phyloP scores from a whole-genome alignment of 2,329 filamentous ascomycete genomes.

The Sporothrix brunneoviolacea region DNA sequence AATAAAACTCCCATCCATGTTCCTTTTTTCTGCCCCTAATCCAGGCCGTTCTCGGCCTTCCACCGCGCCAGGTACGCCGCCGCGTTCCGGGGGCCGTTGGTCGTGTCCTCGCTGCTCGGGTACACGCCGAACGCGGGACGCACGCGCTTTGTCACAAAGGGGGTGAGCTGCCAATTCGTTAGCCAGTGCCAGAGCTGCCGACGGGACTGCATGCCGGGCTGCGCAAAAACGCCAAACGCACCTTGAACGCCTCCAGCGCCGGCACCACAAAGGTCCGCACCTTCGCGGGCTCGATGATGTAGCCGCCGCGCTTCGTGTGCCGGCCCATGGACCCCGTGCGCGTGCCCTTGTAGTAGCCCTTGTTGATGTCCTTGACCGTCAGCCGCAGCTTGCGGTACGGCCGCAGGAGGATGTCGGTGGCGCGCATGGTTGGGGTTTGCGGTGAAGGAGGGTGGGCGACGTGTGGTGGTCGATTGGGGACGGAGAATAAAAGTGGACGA shows the following conservation, averaged over 20 bases:
- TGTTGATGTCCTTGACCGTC: conserved; percentile 87
- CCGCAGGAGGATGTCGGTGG: conserved; percentile 60
- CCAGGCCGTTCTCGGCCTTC: conserved; percentile 61
- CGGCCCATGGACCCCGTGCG: conserved; percentile 79
- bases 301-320: conserved; percentile 78
- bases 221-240: conserved; percentile 27
- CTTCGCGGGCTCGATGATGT: conserved; percentile 76
- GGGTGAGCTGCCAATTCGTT: conserved; percentile 78
- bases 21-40: conserved; percentile 28
- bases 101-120: conserved; percentile 43
- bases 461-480: not conserved
- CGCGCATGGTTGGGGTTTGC: conserved; percentile 47
- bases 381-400: conserved; percentile 69
- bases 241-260: conserved; percentile 63
- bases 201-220: conserved; percentile 3
- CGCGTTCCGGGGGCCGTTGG: conserved; percentile 52
- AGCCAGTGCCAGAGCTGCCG: too few species aligned
- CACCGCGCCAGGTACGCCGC: conserved; percentile 56
- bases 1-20: not conserved
- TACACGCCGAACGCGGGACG: conserved; percentile 36
- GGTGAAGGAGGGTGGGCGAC: not conserved
- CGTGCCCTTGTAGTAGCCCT: conserved; percentile 96
- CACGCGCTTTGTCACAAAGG: conserved; percentile 64
- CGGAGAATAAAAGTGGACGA: not conserved
- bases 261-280: conserved; percentile 82